Evolutionary conservation across 768 basidiomycete species (phyloP).

Genomic region (Kwoniella mangroviensis): DNA sequence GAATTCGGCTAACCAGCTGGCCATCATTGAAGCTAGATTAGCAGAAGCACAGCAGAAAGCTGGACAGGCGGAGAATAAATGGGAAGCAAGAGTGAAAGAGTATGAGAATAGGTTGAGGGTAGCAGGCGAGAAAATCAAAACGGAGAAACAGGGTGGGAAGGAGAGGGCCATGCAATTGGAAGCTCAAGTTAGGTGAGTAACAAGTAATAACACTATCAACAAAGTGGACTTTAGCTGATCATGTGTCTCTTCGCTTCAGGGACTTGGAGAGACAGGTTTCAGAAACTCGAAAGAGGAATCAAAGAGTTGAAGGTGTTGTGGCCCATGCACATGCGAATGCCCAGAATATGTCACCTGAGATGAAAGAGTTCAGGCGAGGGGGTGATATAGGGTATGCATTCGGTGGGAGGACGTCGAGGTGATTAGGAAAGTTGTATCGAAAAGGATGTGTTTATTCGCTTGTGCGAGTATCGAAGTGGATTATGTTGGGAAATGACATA

Average conservation of each 20-base stretch:
- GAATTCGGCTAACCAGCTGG: slow-evolving; percentile 80
- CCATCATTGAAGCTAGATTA: slow-evolving; percentile 82
- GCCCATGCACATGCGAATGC: slow-evolving; percentile 40
- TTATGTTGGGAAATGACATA: too few relatives aligned
- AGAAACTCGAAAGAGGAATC: slow-evolving; percentile 72
- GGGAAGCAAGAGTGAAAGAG: slow-evolving; percentile 94
- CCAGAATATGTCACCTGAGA: slow-evolving; percentile 30
- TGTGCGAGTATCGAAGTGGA: too few relatives aligned
- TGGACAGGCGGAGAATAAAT: slow-evolving; percentile 76
- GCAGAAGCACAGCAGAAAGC: slow-evolving; percentile 74
- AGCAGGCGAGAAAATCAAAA: slow-evolving; percentile 88
- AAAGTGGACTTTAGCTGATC: too few relatives aligned
- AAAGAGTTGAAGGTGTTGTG: slow-evolving; percentile 49
- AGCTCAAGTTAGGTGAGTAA: slow-evolving; percentile 52
- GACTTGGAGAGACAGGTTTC: slow-evolving; percentile 77
- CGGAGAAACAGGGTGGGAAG: slow-evolving; percentile 91
- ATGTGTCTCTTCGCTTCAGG: too few relatives aligned
- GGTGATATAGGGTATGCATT: slow-evolving; percentile 8
- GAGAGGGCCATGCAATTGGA: slow-evolving; percentile 63
- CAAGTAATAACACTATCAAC: background rate
- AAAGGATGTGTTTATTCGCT: too few relatives aligned
- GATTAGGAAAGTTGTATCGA: background rate
- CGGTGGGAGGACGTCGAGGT: slow-evolving; percentile 10
- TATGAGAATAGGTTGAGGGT: slow-evolving; percentile 79
- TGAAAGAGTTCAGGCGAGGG: slow-evolving; percentile 3